Percentiles rank a stretch among this genome's conserved stretches.
Evolutionary conservation across 1,284 basidiomycete species (phyloP).

Genomic region (Ceratobasidium papillatum): DNA sequence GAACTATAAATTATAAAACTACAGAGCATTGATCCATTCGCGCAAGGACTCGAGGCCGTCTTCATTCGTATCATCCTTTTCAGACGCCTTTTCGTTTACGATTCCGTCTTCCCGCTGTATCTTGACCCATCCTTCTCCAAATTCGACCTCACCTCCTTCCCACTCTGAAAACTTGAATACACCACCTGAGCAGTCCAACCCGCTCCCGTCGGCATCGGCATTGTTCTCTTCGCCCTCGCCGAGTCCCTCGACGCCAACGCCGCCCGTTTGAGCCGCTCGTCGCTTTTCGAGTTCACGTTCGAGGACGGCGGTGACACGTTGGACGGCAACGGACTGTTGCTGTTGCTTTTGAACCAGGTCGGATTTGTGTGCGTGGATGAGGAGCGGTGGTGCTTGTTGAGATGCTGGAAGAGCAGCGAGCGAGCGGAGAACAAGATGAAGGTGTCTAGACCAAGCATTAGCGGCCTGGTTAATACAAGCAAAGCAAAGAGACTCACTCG

Average conservation of each 20-base stretch:
- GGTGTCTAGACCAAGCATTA: slow-evolving; percentile 59
- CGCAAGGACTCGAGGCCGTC: slow-evolving; percentile 59
- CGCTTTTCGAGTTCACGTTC: slow-evolving; percentile 84
- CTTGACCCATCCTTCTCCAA: slow-evolving; percentile 66
- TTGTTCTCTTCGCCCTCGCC: slow-evolving; percentile 60
- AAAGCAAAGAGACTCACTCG: slow-evolving; percentile 64
- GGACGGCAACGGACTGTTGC: slow-evolving; percentile 65
- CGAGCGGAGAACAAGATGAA: slow-evolving; percentile 72
- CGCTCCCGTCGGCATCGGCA: slow-evolving; percentile 63
- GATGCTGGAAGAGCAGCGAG: slow-evolving; percentile 77
- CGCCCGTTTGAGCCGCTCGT: slow-evolving; percentile 65
- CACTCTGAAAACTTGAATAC: slow-evolving; percentile 75
- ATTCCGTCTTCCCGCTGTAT: slow-evolving; percentile 46
- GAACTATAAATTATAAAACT: neutral
- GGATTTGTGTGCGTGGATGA: slow-evolving; percentile 77
- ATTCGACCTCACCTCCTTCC: slow-evolving; percentile 78
- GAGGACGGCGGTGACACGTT: slow-evolving; percentile 73
- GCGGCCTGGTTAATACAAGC: neutral
- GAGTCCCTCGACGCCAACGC: slow-evolving; percentile 73
- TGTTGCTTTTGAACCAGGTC: slow-evolving; percentile 64
- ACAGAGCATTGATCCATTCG: slow-evolving; percentile 62
- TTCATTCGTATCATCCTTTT: slow-evolving; percentile 49
- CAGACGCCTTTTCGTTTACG: slow-evolving; percentile 43
- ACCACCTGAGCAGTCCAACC: slow-evolving; percentile 66
- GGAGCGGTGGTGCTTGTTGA: slow-evolving; percentile 63